phyloP scores from a whole-genome alignment of 306 rosid species.

The Sicyos edulis region DNA sequence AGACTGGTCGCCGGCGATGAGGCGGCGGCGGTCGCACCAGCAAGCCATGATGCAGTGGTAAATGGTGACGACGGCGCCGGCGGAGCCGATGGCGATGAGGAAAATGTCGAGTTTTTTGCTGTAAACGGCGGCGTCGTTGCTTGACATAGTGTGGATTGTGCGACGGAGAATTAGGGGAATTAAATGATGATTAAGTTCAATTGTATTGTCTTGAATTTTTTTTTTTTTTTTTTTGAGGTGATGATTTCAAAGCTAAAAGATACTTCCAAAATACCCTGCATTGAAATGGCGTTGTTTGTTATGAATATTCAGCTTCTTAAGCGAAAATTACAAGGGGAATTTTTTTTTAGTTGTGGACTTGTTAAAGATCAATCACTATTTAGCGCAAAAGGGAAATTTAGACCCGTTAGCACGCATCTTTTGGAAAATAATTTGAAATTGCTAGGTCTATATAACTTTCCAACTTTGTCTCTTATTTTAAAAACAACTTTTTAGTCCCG shows the following conservation, averaged over 20 bases:
- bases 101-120: conserved; percentile 19
- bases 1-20: conserved; percentile 12
- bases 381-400: too few species aligned
- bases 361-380: too few species aligned
- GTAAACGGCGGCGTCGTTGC: background rate
- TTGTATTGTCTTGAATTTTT: background rate
- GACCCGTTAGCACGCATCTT: too few species aligned
- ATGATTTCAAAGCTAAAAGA: conserved; percentile 9
- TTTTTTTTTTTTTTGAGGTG: too few species aligned
- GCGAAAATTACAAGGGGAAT: conserved; percentile 1
- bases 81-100: conserved; percentile 40
- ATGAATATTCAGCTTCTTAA: background rate
- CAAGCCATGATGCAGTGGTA: conserved; percentile 43
- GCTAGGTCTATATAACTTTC: too few species aligned
- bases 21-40: conserved; percentile 11
- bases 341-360: too few species aligned
- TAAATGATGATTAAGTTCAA: background rate
- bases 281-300: background rate
- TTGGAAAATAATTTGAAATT: too few species aligned
- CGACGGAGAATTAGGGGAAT: background rate
- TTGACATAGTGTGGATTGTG: background rate
- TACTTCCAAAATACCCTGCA: conserved; percentile 3
- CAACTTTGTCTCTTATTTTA: too few species aligned
- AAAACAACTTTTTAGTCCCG: too few species aligned
- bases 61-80: conserved; percentile 34